Evolutionary conservation across 192 early-diverging fungal genomes (phyloP), one percentile per base, ranked within the genome.

Genomic region (Backusella luteola): DNA sequence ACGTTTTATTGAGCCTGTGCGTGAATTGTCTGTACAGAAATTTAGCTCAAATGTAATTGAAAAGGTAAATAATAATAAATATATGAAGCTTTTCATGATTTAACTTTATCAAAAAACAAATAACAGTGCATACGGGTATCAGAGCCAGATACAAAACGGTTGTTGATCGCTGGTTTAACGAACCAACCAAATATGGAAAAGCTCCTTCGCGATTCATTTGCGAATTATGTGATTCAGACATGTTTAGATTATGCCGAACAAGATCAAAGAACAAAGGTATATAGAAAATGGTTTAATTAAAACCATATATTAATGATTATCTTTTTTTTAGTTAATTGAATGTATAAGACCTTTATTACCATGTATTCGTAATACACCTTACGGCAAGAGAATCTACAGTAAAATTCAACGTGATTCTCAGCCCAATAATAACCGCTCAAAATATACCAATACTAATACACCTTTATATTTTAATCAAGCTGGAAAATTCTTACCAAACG

Each of bases 11-110:
- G 92, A 89, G 32, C 88, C 91, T 78, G 91, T 95, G 34, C 93
- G 90, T 75, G 81, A 83, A 9, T 81, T 96, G 29, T 95, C 94
- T 15, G 89, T 94, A 42, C 95, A 96, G 86, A 96, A 96, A 81
- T 95, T 95, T 78, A 94, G 92, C 76, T 95, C 94, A 52, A 96
- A 96, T 78, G 95, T 95, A 41, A 94, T 96, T 80, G 95, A 96
- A 83, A 96, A 96, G 90, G 91, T 91, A 85, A 32, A 49, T 23
- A 19, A 49, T 34, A 44, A 29, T 9, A 59, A 26, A 26, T 11
- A 6, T 8, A 63, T 63, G 4, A 29, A 34, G 23, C 35, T 17
- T 36, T 15, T 39, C 17, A 7, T 26, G 21, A 29, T 23, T 11
- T 46, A 36, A 34, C 21, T 68, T 6, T 29, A 34, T 69, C 29